Evolutionary conservation across 768 basidiomycete genomes (phyloP).

Genomic region (Chalciporus piperatus): DNA sequence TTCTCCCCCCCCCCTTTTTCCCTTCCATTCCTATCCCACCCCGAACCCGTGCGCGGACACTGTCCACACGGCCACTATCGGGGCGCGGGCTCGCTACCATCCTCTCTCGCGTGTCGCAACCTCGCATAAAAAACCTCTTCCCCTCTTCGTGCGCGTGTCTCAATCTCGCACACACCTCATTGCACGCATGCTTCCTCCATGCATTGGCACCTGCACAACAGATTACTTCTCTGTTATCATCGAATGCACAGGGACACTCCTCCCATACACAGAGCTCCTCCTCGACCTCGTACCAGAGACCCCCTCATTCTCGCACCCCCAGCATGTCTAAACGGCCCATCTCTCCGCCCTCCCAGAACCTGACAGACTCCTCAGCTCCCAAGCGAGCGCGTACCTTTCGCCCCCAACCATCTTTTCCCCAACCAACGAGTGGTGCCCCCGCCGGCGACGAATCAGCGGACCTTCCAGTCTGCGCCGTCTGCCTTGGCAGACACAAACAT

Average conservation of each 20-base stretch:
- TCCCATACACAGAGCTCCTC: background rate
- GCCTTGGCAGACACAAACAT: constrained; percentile 33
- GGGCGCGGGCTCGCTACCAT: background rate
- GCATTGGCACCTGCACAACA: too few relatives aligned
- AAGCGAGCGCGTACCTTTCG: background rate
- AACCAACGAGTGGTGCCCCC: background rate
- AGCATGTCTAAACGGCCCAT: background rate
- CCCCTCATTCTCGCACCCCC: background rate
- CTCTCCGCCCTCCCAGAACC: background rate
- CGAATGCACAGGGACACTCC: background rate
- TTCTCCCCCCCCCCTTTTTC: background rate
- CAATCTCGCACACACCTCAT: too few relatives aligned
- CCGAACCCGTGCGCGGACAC: background rate
- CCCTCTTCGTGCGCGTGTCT: background rate
- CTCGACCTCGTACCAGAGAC: background rate
- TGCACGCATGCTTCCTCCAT: too few relatives aligned
- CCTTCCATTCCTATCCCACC: background rate
- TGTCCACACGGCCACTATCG: background rate
- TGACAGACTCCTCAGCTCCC: background rate
- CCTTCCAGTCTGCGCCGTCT: constrained; percentile 28
- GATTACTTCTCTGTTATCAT: background rate
- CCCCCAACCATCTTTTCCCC: background rate
- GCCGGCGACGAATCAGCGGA: background rate
- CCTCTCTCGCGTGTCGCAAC: background rate
- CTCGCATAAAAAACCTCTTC: background rate